A percentile compares a stretch with the other conserved stretches of the same genome.
Evolutionary conservation across 495 filamentous ascomycete genomes (phyloP).

Genomic region (Penicillium psychrofluorescens): DNA sequence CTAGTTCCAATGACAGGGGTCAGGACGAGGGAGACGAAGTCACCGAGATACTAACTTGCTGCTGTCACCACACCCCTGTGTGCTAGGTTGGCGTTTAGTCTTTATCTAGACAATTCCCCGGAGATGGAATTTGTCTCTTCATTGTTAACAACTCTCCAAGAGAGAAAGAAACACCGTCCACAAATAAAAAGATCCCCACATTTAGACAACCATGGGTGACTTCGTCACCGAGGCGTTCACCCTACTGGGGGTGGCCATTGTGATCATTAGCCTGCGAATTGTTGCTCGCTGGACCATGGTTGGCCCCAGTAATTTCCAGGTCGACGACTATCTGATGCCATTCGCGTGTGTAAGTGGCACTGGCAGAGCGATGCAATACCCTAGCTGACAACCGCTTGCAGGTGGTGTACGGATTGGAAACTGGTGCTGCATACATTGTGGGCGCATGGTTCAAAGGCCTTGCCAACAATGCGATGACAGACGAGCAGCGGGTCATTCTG

Average conservation of each 20-base stretch:
- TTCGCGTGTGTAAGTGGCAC: slow-evolving; percentile 40
- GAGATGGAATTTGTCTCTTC: background rate
- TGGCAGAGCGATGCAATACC: too few species aligned
- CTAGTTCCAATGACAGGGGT: slow-evolving; percentile 20
- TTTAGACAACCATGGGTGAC: slow-evolving; percentile 13
- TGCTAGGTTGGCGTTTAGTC: slow-evolving; percentile 8
- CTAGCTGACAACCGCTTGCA: background rate
- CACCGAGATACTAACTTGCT: slow-evolving; percentile 1
- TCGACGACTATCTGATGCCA: slow-evolving; percentile 56
- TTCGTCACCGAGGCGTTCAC: slow-evolving; percentile 48
- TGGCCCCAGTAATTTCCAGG: slow-evolving; percentile 41
- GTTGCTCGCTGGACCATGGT: slow-evolving; percentile 42
- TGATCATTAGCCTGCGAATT: slow-evolving; percentile 42
- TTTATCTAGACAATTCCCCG: slow-evolving; percentile 17
- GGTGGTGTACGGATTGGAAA: slow-evolving; percentile 32
- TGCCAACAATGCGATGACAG: slow-evolving; percentile 51
- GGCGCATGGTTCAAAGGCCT: slow-evolving; percentile 40
- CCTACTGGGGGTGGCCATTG: slow-evolving; percentile 40
- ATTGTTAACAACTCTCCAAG: background rate
- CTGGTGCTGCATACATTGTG: slow-evolving; percentile 39
- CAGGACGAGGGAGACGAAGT: slow-evolving; percentile 1
- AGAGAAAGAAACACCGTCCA: background rate
- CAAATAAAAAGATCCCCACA: background rate
- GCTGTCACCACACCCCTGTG: background rate
- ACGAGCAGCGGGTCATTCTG: slow-evolving; percentile 34